Evolutionary conservation across 1,284 basidiomycete genomes (phyloP).

Genomic region (Apiotrichum sp.): DNA sequence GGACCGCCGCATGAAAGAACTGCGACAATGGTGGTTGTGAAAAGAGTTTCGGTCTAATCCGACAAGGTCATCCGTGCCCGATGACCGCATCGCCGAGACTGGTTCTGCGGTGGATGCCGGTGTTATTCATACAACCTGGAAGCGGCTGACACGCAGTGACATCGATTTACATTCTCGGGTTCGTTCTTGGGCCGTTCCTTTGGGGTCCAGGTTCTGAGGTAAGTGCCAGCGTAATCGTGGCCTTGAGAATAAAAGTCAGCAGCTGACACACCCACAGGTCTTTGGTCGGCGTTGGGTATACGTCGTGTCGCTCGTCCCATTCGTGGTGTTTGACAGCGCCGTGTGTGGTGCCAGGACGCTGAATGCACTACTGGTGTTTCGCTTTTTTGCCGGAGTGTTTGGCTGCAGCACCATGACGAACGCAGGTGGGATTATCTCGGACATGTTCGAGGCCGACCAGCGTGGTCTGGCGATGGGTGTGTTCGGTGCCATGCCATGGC

Average conservation of each 20-base stretch:
- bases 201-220: conserved; percentile 30
- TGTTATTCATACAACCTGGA: no score
- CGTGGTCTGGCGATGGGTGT: conserved; percentile 49
- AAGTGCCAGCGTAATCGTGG: no score
- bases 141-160: not conserved
- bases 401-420: conserved; percentile 48
- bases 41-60: not conserved
- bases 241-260: no score
- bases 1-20: no score
- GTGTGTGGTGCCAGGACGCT: conserved; percentile 44
- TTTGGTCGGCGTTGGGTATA: conserved; percentile 40
- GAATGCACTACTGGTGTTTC: conserved; percentile 45
- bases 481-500: conserved; percentile 48
- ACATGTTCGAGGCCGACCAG: conserved; percentile 44
- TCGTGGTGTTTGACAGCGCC: conserved; percentile 46
- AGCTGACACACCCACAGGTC: no score
- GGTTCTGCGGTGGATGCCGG: no score
- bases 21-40: no score
- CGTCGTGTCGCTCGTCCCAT: conserved; percentile 41
- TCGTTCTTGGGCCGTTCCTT: conserved; percentile 12
- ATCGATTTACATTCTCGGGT: conserved; percentile 8
- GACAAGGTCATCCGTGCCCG: no score
- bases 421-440: conserved; percentile 46
- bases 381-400: conserved; percentile 47
- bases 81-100: no score